These are phyloP conservation scores for Acanthamoeba lenticulata DNA, from an alignment of 208 protist species.

Conservation along the genomic window DNA sequence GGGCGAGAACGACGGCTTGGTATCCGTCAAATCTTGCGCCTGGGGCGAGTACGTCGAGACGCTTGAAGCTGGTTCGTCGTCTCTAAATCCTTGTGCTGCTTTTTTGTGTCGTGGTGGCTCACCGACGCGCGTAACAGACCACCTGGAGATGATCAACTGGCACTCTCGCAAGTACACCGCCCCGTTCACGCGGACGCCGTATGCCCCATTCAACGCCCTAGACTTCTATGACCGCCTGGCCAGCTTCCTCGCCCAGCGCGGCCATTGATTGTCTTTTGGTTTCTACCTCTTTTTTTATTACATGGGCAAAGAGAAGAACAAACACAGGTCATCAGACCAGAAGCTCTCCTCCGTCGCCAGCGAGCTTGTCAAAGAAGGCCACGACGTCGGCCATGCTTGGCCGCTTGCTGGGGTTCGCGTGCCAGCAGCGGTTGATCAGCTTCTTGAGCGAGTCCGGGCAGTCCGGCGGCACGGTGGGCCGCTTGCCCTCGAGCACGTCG, in stretches of 20 bases:
- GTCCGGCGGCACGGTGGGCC: too few species aligned
- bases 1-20: slow-evolving; percentile 59
- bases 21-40: background rate
- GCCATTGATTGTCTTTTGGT: background rate
- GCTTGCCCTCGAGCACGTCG: too few species aligned
- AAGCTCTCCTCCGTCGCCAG: too few species aligned
- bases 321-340: too few species aligned
- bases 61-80: background rate
- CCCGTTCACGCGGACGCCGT: background rate
- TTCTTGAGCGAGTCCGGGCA: too few species aligned
- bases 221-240: slow-evolving; percentile 39
- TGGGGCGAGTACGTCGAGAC: slow-evolving; percentile 51
- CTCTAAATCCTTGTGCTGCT: background rate
- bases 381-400: too few species aligned
- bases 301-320: background rate
- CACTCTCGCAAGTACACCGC: slow-evolving; percentile 33
- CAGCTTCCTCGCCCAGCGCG: slow-evolving; percentile 22
- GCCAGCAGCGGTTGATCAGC: too few species aligned
- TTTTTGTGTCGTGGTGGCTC: background rate
- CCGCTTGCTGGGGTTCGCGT: too few species aligned
- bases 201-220: slow-evolving; percentile 35
- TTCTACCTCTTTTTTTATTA: too few species aligned
- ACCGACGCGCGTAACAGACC: background rate
- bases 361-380: too few species aligned
- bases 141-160: slow-evolving; percentile 66